These are phyloP conservation scores for Chloranthus sessilifolius DNA, from an alignment of 164 flowering plant species.

Conservation along the genomic window DNA sequence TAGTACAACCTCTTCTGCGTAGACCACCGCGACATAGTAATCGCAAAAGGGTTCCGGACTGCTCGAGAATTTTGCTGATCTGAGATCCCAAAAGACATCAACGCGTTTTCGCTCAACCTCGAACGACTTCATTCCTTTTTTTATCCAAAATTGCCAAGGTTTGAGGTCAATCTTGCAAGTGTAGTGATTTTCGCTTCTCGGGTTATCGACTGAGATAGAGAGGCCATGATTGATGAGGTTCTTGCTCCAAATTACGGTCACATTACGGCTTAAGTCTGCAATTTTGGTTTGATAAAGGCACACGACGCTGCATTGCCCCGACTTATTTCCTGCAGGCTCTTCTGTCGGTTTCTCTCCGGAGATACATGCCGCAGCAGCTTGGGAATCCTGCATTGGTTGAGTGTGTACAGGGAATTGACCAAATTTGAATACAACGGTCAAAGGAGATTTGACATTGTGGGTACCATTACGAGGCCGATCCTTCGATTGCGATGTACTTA, in stretches of 20 bases:
- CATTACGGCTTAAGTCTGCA: slow-evolving; percentile 22
- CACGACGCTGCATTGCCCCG: slow-evolving; percentile 31
- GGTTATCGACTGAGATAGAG: slow-evolving; percentile 28
- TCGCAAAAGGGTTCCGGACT: slow-evolving; percentile 67
- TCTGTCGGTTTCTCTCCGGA: slow-evolving; percentile 17
- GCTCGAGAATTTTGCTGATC: slow-evolving; percentile 62
- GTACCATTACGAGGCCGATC: too few species aligned
- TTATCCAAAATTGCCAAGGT: slow-evolving; percentile 97
- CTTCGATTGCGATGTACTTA: too few species aligned
- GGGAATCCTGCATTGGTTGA: too few species aligned
- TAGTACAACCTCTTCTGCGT: slow-evolving; percentile 73
- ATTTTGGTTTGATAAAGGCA: slow-evolving; percentile 36
- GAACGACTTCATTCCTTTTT: slow-evolving; percentile 69
- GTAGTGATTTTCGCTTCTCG: slow-evolving; percentile 27
- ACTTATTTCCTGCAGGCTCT: slow-evolving; percentile 14
- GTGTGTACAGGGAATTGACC: too few species aligned
- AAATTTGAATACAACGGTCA: too few species aligned
- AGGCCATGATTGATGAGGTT: slow-evolving; percentile 34
- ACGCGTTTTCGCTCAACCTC: slow-evolving; percentile 54
- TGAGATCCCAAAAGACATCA: slow-evolving; percentile 77
- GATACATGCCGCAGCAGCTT: too few species aligned
- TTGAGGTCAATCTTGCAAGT: slow-evolving; percentile 81
- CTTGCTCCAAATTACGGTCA: slow-evolving; percentile 47
- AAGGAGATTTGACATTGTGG: too few species aligned
- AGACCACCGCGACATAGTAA: slow-evolving; percentile 72